Percentiles rank a stretch among this genome's conserved stretches.
These are phyloP conservation scores for Ophiosphaerella narmari DNA, from an alignment of 2,329 filamentous ascomycete genomes.

Conservation along the genomic window DNA sequence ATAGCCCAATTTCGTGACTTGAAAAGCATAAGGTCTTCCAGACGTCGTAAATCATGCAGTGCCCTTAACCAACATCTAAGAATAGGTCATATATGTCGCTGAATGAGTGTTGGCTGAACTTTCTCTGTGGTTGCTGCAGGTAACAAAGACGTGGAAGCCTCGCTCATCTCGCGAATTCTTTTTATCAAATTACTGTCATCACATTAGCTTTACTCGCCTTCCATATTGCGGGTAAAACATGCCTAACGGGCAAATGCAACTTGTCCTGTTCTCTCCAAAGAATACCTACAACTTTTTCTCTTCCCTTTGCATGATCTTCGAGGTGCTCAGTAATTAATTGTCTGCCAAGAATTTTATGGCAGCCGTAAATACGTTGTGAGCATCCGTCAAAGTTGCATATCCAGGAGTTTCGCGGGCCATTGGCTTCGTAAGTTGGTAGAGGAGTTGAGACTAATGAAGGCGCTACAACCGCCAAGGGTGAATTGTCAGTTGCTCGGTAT, in stretches of 20 bases:
- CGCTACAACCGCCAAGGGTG: slow-evolving; percentile 11
- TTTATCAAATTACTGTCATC: slow-evolving; percentile 50
- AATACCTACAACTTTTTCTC: slow-evolving; percentile 56
- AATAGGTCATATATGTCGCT: slow-evolving; percentile 11
- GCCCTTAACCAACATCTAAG: no score
- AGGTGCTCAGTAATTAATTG: slow-evolving; percentile 65
- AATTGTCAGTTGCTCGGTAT: slow-evolving; percentile 11
- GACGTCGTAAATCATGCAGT: no score
- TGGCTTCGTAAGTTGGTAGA: slow-evolving; percentile 40
- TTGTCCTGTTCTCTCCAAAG: slow-evolving; percentile 58
- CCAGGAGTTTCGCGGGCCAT: slow-evolving; percentile 68
- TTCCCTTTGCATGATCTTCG: slow-evolving; percentile 62
- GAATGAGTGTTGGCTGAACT: slow-evolving; percentile 11
- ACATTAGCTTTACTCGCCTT: slow-evolving; percentile 9
- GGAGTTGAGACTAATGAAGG: slow-evolving; percentile 37
- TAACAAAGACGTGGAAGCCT: slow-evolving; percentile 35
- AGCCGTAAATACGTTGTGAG: slow-evolving; percentile 65
- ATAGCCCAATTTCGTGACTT: no score
- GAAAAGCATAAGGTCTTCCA: no score
- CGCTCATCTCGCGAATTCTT: slow-evolving; percentile 50
- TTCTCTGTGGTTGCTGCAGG: slow-evolving; percentile 6
- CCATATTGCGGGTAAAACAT: slow-evolving; percentile 14
- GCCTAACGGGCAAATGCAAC: slow-evolving; percentile 48
- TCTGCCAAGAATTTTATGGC: slow-evolving; percentile 61
- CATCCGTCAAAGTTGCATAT: slow-evolving; percentile 68